Conservation (phyloP, 805 yeast species). For the Lipomyces japonicus region DNA sequence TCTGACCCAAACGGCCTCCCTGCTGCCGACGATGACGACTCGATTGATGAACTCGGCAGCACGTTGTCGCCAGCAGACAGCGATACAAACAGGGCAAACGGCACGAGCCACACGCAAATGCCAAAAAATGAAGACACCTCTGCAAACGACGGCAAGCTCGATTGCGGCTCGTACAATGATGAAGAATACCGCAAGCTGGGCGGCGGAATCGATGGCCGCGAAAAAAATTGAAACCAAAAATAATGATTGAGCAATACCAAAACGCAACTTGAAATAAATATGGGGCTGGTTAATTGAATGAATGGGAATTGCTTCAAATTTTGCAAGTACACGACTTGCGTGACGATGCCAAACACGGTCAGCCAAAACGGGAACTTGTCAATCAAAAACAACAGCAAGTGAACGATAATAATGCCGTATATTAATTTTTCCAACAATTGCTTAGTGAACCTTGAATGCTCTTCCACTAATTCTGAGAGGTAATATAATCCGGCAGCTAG, state of each 20-base stretch:
- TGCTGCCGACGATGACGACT: slow-evolving; percentile 2
- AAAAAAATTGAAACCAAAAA: slow-evolving; percentile 82
- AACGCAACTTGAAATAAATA: slow-evolving; percentile 65
- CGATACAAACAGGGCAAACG: slow-evolving; percentile 86
- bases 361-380: slow-evolving; percentile 77
- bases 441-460: slow-evolving; percentile 81
- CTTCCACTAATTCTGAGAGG: slow-evolving; percentile 88
- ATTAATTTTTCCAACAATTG: slow-evolving; percentile 63
- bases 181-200: slow-evolving; percentile 21
- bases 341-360: slow-evolving; percentile 60
- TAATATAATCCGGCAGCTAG: slow-evolving; percentile 91
- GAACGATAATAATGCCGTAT: slow-evolving; percentile 53
- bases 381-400: slow-evolving; percentile 57
- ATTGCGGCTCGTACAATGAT: slow-evolving; percentile 34
- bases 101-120: slow-evolving; percentile 87
- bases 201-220: slow-evolving; percentile 27
- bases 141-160: slow-evolving; percentile 71
- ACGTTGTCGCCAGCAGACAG: slow-evolving; percentile 88
- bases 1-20: neutral
- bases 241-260: slow-evolving; percentile 78
- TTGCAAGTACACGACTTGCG: slow-evolving; percentile 70
- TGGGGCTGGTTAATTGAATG: slow-evolving; percentile 67
- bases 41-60: slow-evolving; percentile 51
- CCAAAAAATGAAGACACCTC: slow-evolving; percentile 97
- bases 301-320: slow-evolving; percentile 81